Evolutionary conservation across 116 monocot genomes (phyloP).

Genomic region (Posidonia oceanica): DNA sequence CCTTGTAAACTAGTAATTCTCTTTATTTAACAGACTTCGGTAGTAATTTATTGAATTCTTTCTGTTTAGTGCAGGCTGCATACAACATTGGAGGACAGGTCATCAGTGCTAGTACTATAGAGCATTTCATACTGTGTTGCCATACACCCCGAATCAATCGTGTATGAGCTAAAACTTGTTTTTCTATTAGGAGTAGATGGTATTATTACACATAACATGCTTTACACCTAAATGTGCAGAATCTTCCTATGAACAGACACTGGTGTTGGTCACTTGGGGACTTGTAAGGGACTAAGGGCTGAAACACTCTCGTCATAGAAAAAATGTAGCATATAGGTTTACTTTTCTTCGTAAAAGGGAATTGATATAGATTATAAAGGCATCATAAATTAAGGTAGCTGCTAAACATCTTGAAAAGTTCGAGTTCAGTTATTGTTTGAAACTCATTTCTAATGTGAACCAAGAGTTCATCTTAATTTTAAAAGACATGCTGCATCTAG

Average conservation of each 20-base stretch:
- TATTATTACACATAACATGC: too few species aligned
- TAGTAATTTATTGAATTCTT: slow-evolving; percentile 1
- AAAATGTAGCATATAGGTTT: too few species aligned
- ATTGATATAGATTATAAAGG: too few species aligned
- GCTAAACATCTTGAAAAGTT: background rate
- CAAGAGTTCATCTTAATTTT: too few species aligned
- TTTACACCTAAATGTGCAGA: too few species aligned
- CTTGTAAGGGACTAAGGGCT: too few species aligned
- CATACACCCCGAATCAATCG: slow-evolving; percentile 50
- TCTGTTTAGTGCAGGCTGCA: slow-evolving; percentile 50
- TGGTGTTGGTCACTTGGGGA: too few species aligned
- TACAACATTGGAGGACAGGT: slow-evolving; percentile 69
- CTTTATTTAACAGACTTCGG: background rate
- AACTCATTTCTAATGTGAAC: too few species aligned
- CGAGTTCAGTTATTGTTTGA: background rate
- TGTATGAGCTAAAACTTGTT: background rate
- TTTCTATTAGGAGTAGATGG: background rate
- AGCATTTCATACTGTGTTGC: slow-evolving; percentile 43
- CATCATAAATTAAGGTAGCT: background rate
- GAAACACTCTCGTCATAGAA: too few species aligned
- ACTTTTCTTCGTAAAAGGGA: too few species aligned
- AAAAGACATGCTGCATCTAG: too few species aligned
- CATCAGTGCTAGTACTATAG: slow-evolving; percentile 52
- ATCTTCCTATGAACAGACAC: too few species aligned
- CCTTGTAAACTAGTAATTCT: background rate